Evolutionary conservation across 2,329 filamentous ascomycete species (phyloP), one percentile per base, ranked within the genome.

Genomic region (Epichloe coenophiala): DNA sequence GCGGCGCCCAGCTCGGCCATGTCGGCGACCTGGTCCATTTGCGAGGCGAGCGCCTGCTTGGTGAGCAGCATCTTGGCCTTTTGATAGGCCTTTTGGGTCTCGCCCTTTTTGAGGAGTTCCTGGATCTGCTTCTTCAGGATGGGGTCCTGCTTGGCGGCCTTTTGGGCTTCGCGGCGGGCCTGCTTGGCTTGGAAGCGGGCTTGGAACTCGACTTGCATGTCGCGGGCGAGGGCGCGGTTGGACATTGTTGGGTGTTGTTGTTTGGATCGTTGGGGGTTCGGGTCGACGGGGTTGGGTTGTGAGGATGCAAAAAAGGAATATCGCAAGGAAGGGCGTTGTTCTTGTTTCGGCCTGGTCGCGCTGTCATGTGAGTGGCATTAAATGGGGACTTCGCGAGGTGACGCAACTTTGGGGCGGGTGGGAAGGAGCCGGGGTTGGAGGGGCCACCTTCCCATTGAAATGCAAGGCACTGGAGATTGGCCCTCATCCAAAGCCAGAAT

Each of bases 1-100:
- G 76, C 74, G 45, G 75, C 73, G 31, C 71, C 76, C 31, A 80
- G 69, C 64, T 81, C 78, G 27, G 77, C 77, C 76, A 80, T 79
- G 66, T 81, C 77, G 64, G 78, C 78, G 62, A 79, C 77, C 65
- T 78, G 75, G 64, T 81, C 78, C 75, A 81, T 80, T 66, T 81
- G 77, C 60, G 76, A 71, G 11, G 78, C 78, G 51, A 81, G 73
- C 2, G 77, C 77, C 66, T 81, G 76, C 64, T 80, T 80, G 43
- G 74, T 76, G 23, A 81, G 71, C 43, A 81, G 71, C 68, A 81
- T 74, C 68, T 80, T 79, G 53, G 78, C 77, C 65, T 81, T 81
- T 56, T 80, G 77, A 52, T 79, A 78, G 38, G 78, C 78, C 65
- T 80, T 78, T 55, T 74, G 73, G n/a, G 75, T 80, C 59, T 81